Evolutionary conservation across 768 basidiomycete genomes (phyloP).

Genomic region (Boletus barrowsii): DNA sequence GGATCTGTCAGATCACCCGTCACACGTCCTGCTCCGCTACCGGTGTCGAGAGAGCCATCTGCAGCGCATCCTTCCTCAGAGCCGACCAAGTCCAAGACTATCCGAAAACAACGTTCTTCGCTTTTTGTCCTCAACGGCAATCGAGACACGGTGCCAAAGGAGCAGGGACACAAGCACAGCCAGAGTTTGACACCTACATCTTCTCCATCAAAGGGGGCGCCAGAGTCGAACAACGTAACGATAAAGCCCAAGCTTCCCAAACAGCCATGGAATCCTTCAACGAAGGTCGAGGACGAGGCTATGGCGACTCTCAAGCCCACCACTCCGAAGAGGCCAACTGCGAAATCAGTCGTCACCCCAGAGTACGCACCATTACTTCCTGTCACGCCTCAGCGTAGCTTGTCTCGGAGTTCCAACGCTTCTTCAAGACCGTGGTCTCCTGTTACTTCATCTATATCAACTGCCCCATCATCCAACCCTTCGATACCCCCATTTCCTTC

Average conservation of each 20-base stretch:
- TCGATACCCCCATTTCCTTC: conserved; percentile 36
- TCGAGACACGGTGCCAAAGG: conserved; percentile 48
- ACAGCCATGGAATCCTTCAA: conserved; percentile 79
- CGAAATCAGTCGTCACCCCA: conserved; percentile 46
- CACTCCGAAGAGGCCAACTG: conserved; percentile 46
- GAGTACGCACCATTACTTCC: conserved; percentile 46
- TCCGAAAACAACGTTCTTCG: conserved; percentile 63
- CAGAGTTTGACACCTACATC: conserved; percentile 71
- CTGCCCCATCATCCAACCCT: conserved; percentile 50
- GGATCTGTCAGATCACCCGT: conserved; percentile 40
- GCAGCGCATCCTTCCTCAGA: conserved; percentile 50
- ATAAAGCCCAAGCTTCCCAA: conserved; percentile 40
- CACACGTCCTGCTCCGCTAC: conserved; percentile 45
- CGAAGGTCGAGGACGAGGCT: conserved; percentile 61
- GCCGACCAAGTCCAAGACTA: conserved; percentile 34
- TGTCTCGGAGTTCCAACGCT: conserved; percentile 71
- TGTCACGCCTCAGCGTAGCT: conserved; percentile 54
- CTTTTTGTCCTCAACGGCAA: conserved; percentile 51
- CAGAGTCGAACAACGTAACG: conserved; percentile 39
- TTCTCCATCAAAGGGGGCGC: conserved; percentile 44
- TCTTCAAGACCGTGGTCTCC: conserved; percentile 83
- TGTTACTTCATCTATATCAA: conserved; percentile 66
- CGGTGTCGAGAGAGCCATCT: conserved; percentile 40
- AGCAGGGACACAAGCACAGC: conserved; percentile 64
- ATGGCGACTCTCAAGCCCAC: conserved; percentile 45